Conservation (phyloP, 805 yeast species). For the Komagataella pastoris region DNA sequence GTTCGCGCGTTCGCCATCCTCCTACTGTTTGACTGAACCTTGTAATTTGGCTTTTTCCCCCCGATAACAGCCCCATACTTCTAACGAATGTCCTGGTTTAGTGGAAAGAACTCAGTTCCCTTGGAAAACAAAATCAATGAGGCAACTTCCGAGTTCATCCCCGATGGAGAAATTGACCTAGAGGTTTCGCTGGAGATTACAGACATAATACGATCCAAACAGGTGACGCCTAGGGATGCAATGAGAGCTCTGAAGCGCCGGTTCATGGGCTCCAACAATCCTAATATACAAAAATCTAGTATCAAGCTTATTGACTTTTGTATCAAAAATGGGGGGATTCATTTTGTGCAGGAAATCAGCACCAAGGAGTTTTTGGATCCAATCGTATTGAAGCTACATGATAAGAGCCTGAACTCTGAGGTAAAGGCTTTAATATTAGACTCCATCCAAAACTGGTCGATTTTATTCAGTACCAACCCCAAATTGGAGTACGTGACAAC, state of each 20-base stretch:
- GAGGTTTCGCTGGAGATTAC: conserved; percentile 67
- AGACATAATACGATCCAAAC: conserved; percentile 74
- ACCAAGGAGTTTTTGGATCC: conserved; percentile 81
- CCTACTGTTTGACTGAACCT: background rate
- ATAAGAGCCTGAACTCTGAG: conserved; percentile 22
- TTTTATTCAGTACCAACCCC: conserved; percentile 54
- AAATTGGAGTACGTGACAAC: conserved; percentile 53
- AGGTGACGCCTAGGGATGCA: conserved; percentile 66
- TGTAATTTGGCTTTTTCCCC: background rate
- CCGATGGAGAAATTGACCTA: conserved; percentile 79
- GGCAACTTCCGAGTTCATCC: conserved; percentile 85
- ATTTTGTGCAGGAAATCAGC: conserved; percentile 67
- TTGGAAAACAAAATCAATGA: conserved; percentile 53
- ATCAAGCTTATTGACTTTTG: conserved; percentile 74
- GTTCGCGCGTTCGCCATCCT: background rate
- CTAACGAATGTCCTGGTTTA: conserved; percentile 38
- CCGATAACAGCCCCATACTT: background rate
- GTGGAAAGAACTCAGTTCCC: conserved; percentile 19
- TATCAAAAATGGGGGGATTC: conserved; percentile 86
- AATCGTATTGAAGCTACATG: conserved; percentile 31
- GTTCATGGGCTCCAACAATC: conserved; percentile 50
- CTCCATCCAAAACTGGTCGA: conserved; percentile 65
- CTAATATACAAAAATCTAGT: conserved; percentile 66
- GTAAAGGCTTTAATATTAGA: conserved; percentile 51
- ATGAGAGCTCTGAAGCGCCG: conserved; percentile 77